phyloP scores from a whole-genome alignment of 2,329 filamentous ascomycete species.

The Zymoseptoria crescenta region DNA sequence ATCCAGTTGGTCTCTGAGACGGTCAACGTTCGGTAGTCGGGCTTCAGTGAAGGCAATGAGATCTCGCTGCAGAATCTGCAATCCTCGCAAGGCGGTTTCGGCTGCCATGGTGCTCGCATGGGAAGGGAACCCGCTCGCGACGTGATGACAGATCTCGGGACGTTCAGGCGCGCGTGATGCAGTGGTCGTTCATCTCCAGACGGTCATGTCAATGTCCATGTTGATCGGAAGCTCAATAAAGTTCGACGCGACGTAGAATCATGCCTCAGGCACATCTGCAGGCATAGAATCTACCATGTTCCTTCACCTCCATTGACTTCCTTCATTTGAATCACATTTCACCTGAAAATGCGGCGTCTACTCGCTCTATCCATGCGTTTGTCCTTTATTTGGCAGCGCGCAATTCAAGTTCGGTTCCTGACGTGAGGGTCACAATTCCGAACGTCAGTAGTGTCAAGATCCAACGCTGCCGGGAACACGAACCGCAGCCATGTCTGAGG shows the following conservation, averaged over 20 bases:
- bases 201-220: neutral
- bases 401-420: neutral
- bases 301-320: neutral
- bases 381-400: neutral
- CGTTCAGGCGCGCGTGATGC: neutral
- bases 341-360: neutral
- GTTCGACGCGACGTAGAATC: neutral
- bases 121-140: neutral
- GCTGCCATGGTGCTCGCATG: conserved; percentile 54
- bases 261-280: neutral
- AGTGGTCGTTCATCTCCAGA: neutral
- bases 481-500: conserved; percentile 1
- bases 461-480: neutral
- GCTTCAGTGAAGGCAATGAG: conserved; percentile 68
- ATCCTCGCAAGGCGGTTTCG: conserved; percentile 62
- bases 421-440: neutral
- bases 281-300: neutral
- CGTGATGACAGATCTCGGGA: neutral
- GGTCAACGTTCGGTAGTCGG: conserved; percentile 61
- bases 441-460: neutral
- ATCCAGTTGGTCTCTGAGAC: conserved; percentile 59
- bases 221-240: neutral
- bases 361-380: neutral
- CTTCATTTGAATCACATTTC: neutral
- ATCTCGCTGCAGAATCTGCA: conserved; percentile 80